phyloP scores from a whole-genome alignment of 805 yeast genomes.

The Teunomyces atbi region DNA sequence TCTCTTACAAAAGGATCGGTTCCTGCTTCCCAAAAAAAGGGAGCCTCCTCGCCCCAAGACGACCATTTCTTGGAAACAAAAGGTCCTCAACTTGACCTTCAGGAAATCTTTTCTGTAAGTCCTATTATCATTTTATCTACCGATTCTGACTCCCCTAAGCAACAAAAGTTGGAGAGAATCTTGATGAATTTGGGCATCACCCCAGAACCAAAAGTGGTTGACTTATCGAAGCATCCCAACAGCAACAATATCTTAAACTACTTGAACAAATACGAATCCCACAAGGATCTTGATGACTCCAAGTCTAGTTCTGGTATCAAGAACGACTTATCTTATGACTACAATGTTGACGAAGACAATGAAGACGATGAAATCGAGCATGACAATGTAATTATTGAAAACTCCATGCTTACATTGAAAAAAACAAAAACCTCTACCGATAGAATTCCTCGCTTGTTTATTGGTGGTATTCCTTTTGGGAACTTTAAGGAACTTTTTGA shows the following conservation, averaged over 20 bases:
- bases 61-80: neutral
- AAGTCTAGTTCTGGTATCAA: conserved; percentile 2
- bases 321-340: conserved; percentile 7
- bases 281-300: conserved; percentile 5
- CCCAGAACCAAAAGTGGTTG: conserved; percentile 33
- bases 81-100: conserved; percentile 21
- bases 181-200: conserved; percentile 22
- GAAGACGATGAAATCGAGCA: conserved; percentile 7
- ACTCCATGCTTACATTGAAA: conserved; percentile 1
- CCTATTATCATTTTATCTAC: conserved; percentile 27
- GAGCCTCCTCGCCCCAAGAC: neutral
- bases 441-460: conserved; percentile 31
- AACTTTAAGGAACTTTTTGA: conserved; percentile 23
- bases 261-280: conserved; percentile 17
- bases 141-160: conserved; percentile 17
- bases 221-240: conserved; percentile 33
- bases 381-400: conserved; percentile 9
- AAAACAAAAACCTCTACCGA: neutral
- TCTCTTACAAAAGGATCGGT: neutral
- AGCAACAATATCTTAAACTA: conserved; percentile 21
- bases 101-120: conserved; percentile 31
- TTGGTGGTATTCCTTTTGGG: conserved; percentile 34
- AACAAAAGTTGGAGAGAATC: conserved; percentile 16
- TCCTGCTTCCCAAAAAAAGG: neutral
- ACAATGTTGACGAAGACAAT: conserved; percentile 5